Conservation (phyloP, 2,329 filamentous ascomycete species). For the Verticillium longisporum region DNA sequence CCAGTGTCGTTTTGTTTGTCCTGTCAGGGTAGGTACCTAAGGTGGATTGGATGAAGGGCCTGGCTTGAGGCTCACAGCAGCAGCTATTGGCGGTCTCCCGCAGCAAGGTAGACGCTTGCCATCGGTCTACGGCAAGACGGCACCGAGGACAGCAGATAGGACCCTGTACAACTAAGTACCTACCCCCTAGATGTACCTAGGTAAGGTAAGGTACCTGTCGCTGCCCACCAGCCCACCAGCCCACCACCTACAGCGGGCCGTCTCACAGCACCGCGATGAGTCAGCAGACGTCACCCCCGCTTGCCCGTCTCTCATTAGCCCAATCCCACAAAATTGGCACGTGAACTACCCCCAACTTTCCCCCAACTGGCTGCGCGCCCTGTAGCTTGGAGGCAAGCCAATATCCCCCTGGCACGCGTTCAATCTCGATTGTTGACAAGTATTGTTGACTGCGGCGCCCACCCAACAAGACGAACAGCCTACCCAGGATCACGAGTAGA, state of each 20-base stretch:
- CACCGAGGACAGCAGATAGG: background rate
- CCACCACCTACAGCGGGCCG: too few relatives aligned
- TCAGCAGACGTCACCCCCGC: background rate
- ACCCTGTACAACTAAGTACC: background rate
- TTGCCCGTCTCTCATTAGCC: background rate
- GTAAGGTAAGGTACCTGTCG: too few relatives aligned
- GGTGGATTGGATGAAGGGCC: background rate
- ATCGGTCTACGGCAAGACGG: background rate
- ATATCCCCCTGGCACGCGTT: background rate
- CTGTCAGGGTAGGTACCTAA: background rate
- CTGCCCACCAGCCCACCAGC: too few relatives aligned
- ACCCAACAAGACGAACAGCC: background rate
- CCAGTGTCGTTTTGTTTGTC: background rate
- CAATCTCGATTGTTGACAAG: conserved; percentile 1
- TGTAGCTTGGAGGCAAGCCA: background rate
- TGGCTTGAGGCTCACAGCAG: background rate
- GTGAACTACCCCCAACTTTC: background rate
- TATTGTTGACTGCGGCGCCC: background rate
- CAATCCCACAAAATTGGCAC: background rate
- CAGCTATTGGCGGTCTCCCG: background rate
- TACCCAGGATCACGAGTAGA: background rate
- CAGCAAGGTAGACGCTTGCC: background rate
- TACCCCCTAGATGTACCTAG: background rate
- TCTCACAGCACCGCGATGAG: background rate
- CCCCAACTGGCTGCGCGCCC: background rate